Evolutionary conservation across 2,329 filamentous ascomycete species (phyloP).

Genomic region (Sarocladiaceae sp.): DNA sequence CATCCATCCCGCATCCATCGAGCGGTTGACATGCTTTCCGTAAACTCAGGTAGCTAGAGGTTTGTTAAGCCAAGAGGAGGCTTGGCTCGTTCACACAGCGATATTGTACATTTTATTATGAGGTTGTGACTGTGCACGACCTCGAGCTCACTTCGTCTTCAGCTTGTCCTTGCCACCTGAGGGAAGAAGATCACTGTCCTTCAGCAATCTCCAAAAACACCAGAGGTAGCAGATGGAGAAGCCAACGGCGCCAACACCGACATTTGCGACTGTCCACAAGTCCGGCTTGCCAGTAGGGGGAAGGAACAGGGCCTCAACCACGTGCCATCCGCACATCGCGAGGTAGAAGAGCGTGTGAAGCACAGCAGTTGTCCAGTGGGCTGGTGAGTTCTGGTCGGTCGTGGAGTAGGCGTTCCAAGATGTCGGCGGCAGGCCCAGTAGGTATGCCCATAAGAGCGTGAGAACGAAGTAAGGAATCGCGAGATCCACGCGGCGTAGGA

Average conservation of each 20-base stretch:
- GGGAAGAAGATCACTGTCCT: slow-evolving; percentile 50
- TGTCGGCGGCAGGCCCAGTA: slow-evolving; percentile 79
- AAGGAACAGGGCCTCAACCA: slow-evolving; percentile 59
- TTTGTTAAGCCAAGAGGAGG: too few species aligned
- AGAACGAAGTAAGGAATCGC: slow-evolving; percentile 79
- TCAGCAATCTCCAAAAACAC: slow-evolving; percentile 67
- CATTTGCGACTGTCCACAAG: slow-evolving; percentile 89
- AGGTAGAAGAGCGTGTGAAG: slow-evolving; percentile 72
- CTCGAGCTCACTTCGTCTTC: slow-evolving; percentile 21
- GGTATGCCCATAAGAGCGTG: slow-evolving; percentile 82
- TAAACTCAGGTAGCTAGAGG: too few species aligned
- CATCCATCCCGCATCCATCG: too few species aligned
- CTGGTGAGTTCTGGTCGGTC: slow-evolving; percentile 21
- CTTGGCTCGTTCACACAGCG: too few species aligned
- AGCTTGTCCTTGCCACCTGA: slow-evolving; percentile 27
- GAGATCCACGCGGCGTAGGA: slow-evolving; percentile 79
- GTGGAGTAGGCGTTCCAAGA: slow-evolving; percentile 57
- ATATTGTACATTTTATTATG: not conserved
- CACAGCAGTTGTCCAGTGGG: slow-evolving; percentile 52
- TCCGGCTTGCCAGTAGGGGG: slow-evolving; percentile 79
- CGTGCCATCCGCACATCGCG: slow-evolving; percentile 75
- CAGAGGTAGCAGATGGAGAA: slow-evolving; percentile 87
- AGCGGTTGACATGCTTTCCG: too few species aligned
- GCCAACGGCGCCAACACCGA: slow-evolving; percentile 75
- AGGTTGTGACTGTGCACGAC: not conserved